phyloP scores from a whole-genome alignment of 73 alveolate species.

The Uronychia binucleata region DNA sequence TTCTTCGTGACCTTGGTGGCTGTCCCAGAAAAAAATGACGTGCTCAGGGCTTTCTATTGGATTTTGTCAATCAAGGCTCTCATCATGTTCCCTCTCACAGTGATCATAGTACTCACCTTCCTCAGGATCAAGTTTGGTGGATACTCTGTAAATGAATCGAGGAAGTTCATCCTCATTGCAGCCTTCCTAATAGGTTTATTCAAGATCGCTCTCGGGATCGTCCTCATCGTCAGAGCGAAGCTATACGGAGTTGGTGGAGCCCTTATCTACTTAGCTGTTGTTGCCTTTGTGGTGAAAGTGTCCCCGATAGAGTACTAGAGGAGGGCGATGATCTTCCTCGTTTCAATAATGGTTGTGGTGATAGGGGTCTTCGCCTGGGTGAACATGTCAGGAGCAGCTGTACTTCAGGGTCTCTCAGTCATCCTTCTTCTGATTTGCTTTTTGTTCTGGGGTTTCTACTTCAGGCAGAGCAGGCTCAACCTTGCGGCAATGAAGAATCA shows the following conservation, averaged over 20 bases:
- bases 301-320: not conserved
- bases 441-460: slow-evolving; percentile 6
- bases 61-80: not conserved
- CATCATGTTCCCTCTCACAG: not conserved
- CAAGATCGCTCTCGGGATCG: not conserved
- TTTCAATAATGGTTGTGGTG: not conserved
- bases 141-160: not conserved
- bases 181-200: not conserved
- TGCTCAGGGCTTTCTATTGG: not conserved
- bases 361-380: not conserved
- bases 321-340: not conserved
- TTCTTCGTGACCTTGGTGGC: not conserved
- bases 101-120: not conserved
- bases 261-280: not conserved
- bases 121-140: not conserved
- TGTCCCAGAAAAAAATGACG: not conserved
- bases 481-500: not conserved
- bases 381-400: not conserved
- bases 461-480: slow-evolving; percentile 1
- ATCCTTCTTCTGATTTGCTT: not conserved
- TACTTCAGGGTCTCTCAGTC: slow-evolving; percentile 27
- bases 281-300: not conserved
- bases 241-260: slow-evolving; percentile 7
- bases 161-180: not conserved
- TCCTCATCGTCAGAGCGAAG: not conserved